phyloP scores from a whole-genome alignment of 1,284 basidiomycete genomes.

The Trametes hirsuta region DNA sequence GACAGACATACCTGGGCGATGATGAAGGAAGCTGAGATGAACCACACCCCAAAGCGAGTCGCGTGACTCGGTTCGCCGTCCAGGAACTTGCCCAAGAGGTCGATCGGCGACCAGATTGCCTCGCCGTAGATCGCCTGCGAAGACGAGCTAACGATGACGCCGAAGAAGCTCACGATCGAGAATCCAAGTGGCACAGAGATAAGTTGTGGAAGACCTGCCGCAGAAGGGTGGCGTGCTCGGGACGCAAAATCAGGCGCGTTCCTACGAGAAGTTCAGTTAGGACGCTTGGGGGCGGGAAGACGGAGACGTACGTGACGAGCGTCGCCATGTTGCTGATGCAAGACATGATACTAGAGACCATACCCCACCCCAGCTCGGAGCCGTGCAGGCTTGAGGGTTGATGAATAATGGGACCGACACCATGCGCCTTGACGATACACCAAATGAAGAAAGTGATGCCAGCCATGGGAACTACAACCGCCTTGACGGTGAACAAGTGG shows the following conservation, averaged over 20 bases:
- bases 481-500: conserved; percentile 83
- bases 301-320: conserved; percentile 57
- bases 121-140: conserved; percentile 79
- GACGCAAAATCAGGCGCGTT: conserved; percentile 84
- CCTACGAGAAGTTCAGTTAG: conserved; percentile 34
- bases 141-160: conserved; percentile 83
- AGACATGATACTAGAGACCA: conserved; percentile 77
- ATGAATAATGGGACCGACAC: conserved; percentile 79
- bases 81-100: conserved; percentile 71
- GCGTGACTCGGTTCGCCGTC: conserved; percentile 64
- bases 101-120: conserved; percentile 81
- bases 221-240: conserved; percentile 66
- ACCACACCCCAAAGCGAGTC: conserved; percentile 75
- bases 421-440: conserved; percentile 79
- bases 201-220: conserved; percentile 73
- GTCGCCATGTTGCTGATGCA: conserved; percentile 84
- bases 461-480: conserved; percentile 71
- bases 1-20: conserved; percentile 60
- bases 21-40: conserved; percentile 78
- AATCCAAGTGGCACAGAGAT: conserved; percentile 78
- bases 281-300: neutral
- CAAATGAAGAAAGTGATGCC: conserved; percentile 83
- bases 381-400: conserved; percentile 72
- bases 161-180: conserved; percentile 80
- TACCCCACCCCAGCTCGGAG: conserved; percentile 76